Evolutionary conservation across 1,284 basidiomycete genomes (phyloP).

Genomic region (Pisolithus thermaeus): DNA sequence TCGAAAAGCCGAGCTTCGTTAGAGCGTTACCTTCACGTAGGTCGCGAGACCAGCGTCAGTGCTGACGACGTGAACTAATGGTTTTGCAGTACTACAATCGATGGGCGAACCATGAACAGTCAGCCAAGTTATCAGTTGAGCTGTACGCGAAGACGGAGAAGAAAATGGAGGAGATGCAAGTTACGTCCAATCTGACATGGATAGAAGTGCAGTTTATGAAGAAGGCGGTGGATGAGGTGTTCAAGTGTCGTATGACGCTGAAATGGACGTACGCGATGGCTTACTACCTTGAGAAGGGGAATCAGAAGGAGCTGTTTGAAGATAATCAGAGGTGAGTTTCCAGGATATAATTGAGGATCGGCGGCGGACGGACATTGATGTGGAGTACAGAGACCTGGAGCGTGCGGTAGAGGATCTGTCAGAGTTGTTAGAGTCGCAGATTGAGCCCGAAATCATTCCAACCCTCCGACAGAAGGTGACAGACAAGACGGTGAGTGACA

Average conservation of each 20-base stretch:
- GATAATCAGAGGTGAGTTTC: constrained; percentile 82
- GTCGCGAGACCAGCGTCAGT: constrained; percentile 26
- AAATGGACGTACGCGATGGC: constrained; percentile 99
- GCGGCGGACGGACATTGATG: not conserved
- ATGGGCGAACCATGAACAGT: constrained; percentile 98
- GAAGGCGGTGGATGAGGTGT: constrained; percentile 90
- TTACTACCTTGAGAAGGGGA: constrained; percentile 85
- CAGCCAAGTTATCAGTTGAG: constrained; percentile 90
- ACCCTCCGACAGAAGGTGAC: constrained; percentile 87
- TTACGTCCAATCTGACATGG: constrained; percentile 88
- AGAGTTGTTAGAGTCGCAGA: constrained; percentile 85
- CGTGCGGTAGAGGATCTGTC: constrained; percentile 93
- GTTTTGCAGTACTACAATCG: constrained; percentile 87
- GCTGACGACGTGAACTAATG: not conserved
- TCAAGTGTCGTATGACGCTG: constrained; percentile 89
- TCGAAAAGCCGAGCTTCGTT: constrained; percentile 83
- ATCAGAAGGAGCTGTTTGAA: constrained; percentile 94
- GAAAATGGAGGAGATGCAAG: constrained; percentile 99
- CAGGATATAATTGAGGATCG: not conserved
- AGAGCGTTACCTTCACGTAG: constrained; percentile 93
- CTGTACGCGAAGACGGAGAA: constrained; percentile 94
- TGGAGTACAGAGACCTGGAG: constrained; percentile 73
- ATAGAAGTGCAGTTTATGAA: constrained; percentile 99
- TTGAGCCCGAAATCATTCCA: constrained; percentile 82
- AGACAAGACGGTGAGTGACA: constrained; percentile 74